phyloP scores from a whole-genome alignment of 1,284 basidiomycete species.

The Peniophora sp. region DNA sequence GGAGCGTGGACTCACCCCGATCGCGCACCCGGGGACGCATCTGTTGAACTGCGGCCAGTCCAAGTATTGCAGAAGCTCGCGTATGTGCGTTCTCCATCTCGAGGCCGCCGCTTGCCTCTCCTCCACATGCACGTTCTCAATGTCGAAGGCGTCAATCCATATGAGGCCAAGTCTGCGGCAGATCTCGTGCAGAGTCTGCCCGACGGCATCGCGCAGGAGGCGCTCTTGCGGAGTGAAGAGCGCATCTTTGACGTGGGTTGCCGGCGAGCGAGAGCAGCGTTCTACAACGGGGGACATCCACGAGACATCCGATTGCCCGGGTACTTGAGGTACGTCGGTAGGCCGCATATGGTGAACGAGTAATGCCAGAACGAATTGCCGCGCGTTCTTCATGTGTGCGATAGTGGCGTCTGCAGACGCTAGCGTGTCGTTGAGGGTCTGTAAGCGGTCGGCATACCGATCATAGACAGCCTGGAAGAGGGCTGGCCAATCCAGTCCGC shows the following conservation, averaged over 20 bases:
- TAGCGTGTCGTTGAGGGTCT: conserved; percentile 29
- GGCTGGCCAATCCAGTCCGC: conserved; percentile 36
- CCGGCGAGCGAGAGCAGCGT: conserved; percentile 29
- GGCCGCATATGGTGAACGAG: conserved; percentile 25
- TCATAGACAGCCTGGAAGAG: conserved; percentile 32
- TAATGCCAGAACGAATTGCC: conserved; percentile 26
- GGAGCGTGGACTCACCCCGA: conserved; percentile 33
- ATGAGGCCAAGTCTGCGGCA: conserved; percentile 35
- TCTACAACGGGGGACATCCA: conserved; percentile 25
- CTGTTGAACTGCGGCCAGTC: conserved; percentile 38
- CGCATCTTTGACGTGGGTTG: conserved; percentile 15
- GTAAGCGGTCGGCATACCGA: conserved; percentile 33
- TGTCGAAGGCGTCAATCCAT: conserved; percentile 31
- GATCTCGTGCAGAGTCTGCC: conserved; percentile 32
- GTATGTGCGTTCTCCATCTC: conserved; percentile 23
- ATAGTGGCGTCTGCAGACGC: conserved; percentile 13
- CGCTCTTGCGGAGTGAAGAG: conserved; percentile 27
- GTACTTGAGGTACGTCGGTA: conserved; percentile 7
- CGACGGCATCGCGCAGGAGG: conserved; percentile 24
- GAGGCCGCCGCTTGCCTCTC: conserved; percentile 11
- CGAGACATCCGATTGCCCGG: conserved; percentile 9
- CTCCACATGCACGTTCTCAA: conserved; percentile 11
- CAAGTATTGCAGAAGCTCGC: conserved; percentile 32
- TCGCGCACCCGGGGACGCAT: conserved; percentile 31
- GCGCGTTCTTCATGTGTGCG: conserved; percentile 6